Base-by-base conservation (phyloP, 352 stramenopile genomes). In the Pythium myriotylum region DNA sequence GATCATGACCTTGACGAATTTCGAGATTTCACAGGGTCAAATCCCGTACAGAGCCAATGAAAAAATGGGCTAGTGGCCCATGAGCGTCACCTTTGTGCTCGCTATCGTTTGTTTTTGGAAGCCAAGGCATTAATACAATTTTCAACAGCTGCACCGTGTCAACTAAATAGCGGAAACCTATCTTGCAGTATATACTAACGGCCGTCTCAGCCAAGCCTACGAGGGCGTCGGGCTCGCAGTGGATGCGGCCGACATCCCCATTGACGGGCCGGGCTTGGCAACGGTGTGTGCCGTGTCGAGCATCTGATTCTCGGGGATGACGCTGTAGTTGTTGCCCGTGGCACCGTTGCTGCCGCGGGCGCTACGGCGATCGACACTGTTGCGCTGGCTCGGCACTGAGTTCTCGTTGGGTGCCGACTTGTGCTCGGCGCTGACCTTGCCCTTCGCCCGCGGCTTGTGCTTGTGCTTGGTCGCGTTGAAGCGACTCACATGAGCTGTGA, bases 381-480 rank as follows among this genome's bases (percentile, higher is more conserved):
- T 46, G 39, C 52, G 40, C 4, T 19, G 6, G 50, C 50, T 59
- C 26, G 32, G 24, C 43, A 33, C 51, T 8, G 48, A 55, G 19
- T 43, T 37, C 9, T 48, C n/a, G 43, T 39, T 35, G 17, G 37
- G 54, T n/a, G 20, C 54, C 27, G 54, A 62, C n/a, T 45, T 39
- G 20, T 33, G 29, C n/a, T 62, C 45, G 4, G 22, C 14, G 4
- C 27, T 24, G 10, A 27, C 10, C 32, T 48, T 54, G 17, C 22
- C 43, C 13, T 50, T 50, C 5, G 14, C 43, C 9, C 54, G 54
- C 12, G 54, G 54, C 32, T 62, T 62, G 29, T 41, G 27, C 35
- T 63, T 63, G 33, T 35, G 45, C 27, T 58, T 56, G 4, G 39
- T 41, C 14, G 40, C 50, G 41, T 66, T 66, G 59, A 66, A 66